phyloP scores from a whole-genome alignment of 129 eudicot species.

The Silybum marianum region DNA sequence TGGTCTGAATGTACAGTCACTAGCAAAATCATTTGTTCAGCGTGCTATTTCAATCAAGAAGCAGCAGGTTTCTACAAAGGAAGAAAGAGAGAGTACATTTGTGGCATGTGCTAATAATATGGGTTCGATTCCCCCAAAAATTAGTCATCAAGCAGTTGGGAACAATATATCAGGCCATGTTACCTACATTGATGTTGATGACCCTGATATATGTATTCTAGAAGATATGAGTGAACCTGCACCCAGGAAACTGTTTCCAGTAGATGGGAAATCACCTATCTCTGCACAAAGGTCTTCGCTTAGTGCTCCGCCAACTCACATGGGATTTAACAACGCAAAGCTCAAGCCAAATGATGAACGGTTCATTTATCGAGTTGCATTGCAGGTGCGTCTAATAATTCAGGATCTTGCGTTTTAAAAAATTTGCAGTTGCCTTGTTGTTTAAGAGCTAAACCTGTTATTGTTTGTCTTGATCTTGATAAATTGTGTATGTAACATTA shows the following conservation, averaged over 20 bases:
- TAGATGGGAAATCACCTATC: constrained; percentile 42
- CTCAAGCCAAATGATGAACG: constrained; percentile 64
- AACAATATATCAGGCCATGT: constrained; percentile 19
- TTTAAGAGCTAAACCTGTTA: background rate
- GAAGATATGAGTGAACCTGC: constrained; percentile 78
- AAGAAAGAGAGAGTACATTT: constrained; percentile 34
- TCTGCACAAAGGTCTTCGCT: constrained; percentile 34
- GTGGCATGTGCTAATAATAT: constrained; percentile 26
- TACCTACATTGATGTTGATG: constrained; percentile 50
- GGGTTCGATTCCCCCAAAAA: constrained; percentile 22
- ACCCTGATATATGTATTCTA: constrained; percentile 71
- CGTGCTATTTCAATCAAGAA: constrained; percentile 29
- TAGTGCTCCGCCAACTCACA: constrained; percentile 35
- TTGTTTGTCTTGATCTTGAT: background rate
- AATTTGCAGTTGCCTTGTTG: background rate
- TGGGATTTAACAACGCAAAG: constrained; percentile 41
- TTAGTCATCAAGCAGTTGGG: constrained; percentile 36
- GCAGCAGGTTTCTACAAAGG: constrained; percentile 25
- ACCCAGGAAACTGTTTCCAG: constrained; percentile 28
- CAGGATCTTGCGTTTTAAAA: constrained; percentile 9
- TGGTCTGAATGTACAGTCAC: constrained; percentile 14
- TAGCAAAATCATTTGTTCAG: constrained; percentile 25
- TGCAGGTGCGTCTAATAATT: constrained; percentile 52
- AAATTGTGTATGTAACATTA: background rate
- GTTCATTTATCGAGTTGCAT: constrained; percentile 52